Base-by-base conservation (phyloP, 768 basidiomycete species). In the Epithele typhae region DNA sequence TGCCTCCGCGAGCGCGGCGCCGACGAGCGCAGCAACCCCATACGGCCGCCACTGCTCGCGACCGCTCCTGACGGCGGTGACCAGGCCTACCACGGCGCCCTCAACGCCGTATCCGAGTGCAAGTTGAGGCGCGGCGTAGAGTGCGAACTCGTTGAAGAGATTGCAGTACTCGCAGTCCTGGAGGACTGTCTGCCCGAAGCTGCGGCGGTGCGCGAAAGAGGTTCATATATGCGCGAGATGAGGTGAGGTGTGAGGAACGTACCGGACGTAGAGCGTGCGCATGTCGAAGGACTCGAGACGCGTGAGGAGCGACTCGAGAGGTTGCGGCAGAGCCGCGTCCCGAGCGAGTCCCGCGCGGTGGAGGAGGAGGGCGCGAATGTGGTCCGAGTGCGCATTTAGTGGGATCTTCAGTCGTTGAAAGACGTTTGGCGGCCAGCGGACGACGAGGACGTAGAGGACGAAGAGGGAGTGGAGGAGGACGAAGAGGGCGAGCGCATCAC, bases 131-230 rank as follows among this genome's bases (percentile, higher is more conserved):
- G 84, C 58, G 7, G 77, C 72, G 59, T 76, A 82, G 11, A 84
- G 61, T 6, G 73, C 73, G 59, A 76, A 87, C 47, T 89, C 85
- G 22, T 73, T 61, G 41, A 70, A 70, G 12, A 80, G 76, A 18
- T 70, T 72, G 62, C 87, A 89, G 59, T 82, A 78, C n/a, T 71
- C 71, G 64, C 87, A 89, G 8, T 71, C 73, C 37, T 79, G 69
- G 15, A 89, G 63, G 4, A 78, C 76, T 22, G 72, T 62, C 62
- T 89, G 87, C 19, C 87, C 87, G 49, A 87, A 84, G 46, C 87
- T 86, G n/a, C n/a, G n/a, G n/a, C n/a, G n/a, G n/a, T n/a, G n/a
- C n/a, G 45, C 21, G 24, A 15, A 15, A 15, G 30, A 9, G 15
- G 9, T 32, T 32, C 30, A 32, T 9, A 9, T 7, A 27, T 14